Evolutionary conservation across 129 eudicot genomes (phyloP).

Genomic region (Arctium minus): DNA sequence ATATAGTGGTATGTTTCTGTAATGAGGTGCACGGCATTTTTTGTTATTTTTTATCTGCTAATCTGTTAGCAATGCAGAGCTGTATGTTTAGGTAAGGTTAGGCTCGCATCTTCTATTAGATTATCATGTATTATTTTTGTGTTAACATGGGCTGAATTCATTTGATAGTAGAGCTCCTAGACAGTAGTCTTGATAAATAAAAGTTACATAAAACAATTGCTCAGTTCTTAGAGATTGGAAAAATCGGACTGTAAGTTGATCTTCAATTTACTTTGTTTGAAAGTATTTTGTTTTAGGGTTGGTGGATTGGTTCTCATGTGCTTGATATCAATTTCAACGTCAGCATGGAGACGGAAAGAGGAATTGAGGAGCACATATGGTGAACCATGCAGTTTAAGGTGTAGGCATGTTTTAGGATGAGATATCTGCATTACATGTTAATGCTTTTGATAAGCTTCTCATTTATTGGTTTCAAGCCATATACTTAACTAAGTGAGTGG

Average conservation of each 20-base stretch:
- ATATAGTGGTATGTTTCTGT: conserved; percentile 88
- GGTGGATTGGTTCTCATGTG: background rate
- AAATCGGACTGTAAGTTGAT: background rate
- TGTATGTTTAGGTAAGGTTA: background rate
- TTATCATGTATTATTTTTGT: background rate
- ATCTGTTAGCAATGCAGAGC: background rate
- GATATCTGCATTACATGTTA: no score
- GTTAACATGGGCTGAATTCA: background rate
- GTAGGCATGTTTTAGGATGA: no score
- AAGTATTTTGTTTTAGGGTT: background rate
- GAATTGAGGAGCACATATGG: no score
- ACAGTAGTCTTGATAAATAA: background rate
- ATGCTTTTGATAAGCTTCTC: no score
- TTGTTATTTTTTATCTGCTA: background rate
- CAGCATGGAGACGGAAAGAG: no score
- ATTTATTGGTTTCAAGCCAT: no score
- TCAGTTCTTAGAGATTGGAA: background rate
- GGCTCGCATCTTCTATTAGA: background rate
- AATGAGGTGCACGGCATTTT: background rate
- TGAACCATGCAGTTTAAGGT: no score
- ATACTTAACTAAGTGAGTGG: no score
- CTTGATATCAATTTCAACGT: background rate
- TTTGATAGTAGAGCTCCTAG: background rate
- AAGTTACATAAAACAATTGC: background rate
- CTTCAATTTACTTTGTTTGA: background rate